Percentiles rank a stretch among this genome's conserved stretches.
Conservation (phyloP, 139 green algal species). For the Tetradesmus obliquus region DNA sequence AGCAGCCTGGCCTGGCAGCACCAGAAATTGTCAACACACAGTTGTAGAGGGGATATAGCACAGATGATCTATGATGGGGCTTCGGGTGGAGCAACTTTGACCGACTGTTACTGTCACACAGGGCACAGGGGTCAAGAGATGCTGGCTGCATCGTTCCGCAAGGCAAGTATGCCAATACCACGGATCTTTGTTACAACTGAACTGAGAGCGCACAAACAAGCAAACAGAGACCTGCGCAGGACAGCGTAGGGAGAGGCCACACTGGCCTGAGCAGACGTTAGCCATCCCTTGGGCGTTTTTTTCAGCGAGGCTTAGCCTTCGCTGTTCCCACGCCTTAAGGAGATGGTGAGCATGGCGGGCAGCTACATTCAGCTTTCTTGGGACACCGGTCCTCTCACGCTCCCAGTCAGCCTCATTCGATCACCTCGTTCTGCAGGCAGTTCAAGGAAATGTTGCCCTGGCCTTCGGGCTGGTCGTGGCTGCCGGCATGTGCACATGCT, state of each 20-base stretch:
- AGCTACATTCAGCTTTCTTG: not conserved
- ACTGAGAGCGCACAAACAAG: not conserved
- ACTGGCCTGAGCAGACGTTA: not conserved
- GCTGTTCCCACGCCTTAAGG: constrained; percentile 18
- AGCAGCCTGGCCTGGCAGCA: not conserved
- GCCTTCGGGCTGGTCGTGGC: constrained; percentile 76
- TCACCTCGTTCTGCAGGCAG: not conserved
- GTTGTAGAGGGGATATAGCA: not conserved
- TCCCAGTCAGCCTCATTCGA: not conserved
- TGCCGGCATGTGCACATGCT: constrained; percentile 65
- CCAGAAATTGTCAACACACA: not conserved
- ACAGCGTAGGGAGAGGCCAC: not conserved
- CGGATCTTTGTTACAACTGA: too few relatives aligned
- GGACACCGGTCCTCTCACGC: not conserved
- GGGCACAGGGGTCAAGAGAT: not conserved
- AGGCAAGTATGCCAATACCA: not conserved
- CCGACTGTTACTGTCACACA: not conserved
- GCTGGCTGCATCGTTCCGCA: not conserved
- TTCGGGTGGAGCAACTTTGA: not conserved
- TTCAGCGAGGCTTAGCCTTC: constrained; percentile 13
- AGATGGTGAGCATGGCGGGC: not conserved
- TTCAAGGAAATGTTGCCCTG: constrained; percentile 54
- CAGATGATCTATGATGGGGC: not conserved
- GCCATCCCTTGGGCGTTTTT: constrained; percentile 21
- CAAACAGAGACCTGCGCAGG: not conserved